Evolutionary conservation across 2,329 filamentous ascomycete species (phyloP).

Genomic region (Diaporthe nobilis): DNA sequence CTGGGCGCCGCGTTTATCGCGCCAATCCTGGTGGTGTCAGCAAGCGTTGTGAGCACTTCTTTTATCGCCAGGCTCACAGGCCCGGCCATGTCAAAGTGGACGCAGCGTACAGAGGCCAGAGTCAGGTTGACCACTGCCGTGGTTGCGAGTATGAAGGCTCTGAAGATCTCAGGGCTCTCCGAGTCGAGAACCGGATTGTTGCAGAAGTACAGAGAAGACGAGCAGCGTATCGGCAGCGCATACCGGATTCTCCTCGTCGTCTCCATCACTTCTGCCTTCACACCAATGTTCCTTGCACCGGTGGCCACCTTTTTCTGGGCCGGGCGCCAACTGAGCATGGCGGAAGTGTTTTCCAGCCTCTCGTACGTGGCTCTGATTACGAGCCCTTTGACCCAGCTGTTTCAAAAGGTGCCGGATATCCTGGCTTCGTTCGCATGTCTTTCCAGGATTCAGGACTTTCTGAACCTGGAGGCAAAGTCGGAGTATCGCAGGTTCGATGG

Average conservation of each 20-base stretch:
- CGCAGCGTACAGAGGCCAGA: conserved; percentile 41
- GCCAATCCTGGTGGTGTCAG: conserved; percentile 25
- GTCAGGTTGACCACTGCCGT: conserved; percentile 44
- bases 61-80: conserved; percentile 50
- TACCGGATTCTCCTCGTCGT: conserved; percentile 47
- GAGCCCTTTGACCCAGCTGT: conserved; percentile 40
- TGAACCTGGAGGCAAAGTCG: conserved; percentile 28
- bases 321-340: conserved; percentile 16
- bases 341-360: conserved; percentile 33
- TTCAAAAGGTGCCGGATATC: conserved; percentile 43
- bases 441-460: conserved; percentile 40
- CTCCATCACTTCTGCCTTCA: conserved; percentile 39
- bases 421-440: conserved; percentile 40
- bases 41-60: conserved; percentile 45
- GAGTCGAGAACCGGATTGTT: conserved; percentile 49
- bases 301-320: conserved; percentile 34
- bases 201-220: conserved; percentile 48
- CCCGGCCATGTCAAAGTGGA: conserved; percentile 49
- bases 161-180: conserved; percentile 36
- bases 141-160: conserved; percentile 34
- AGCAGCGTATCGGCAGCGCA: conserved; percentile 48
- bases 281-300: conserved; percentile 35
- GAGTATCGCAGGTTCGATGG: conserved; percentile 37
- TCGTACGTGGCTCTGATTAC: conserved; percentile 41
- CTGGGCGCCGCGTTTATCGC: conserved; percentile 34